phyloP scores from a whole-genome alignment of 2,329 filamentous ascomycete genomes.

The Epicoccum sorghinum region DNA sequence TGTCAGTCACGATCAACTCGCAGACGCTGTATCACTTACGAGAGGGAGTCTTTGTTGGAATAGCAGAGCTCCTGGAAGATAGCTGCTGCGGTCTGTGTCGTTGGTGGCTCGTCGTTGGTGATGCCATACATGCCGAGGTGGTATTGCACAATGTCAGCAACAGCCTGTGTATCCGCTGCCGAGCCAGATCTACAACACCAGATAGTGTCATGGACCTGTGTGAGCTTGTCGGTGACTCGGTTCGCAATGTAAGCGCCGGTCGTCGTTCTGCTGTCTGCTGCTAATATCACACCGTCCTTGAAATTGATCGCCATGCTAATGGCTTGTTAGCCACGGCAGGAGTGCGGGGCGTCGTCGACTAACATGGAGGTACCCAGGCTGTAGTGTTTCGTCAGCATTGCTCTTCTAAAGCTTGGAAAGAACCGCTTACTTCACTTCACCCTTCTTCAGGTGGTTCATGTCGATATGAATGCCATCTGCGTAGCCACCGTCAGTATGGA shows the following conservation, averaged over 20 bases:
- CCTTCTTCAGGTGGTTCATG: conserved; percentile 98
- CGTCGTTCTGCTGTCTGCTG: conserved; percentile 95
- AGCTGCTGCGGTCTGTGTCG: conserved; percentile 91
- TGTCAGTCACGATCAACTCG: conserved; percentile 24
- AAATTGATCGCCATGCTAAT: conserved; percentile 97
- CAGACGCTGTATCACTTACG: conserved; percentile 60
- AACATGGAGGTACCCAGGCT: conserved; percentile 98
- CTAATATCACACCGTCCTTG: conserved; percentile 97
- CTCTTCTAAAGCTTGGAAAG: not conserved
- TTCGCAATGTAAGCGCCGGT: conserved; percentile 99
- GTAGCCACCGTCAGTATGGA: conserved; percentile 34
- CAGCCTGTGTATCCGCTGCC: conserved; percentile 95
- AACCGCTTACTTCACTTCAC: conserved; percentile 89
- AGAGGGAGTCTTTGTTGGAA: conserved; percentile 91
- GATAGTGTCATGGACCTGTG: conserved; percentile 97
- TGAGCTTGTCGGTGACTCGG: conserved; percentile 98
- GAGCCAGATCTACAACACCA: conserved; percentile 99
- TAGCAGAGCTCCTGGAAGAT: conserved; percentile 99
- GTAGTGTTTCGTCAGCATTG: conserved; percentile 32
- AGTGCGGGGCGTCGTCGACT: conserved; percentile 45
- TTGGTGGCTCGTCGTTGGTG: conserved; percentile 86
- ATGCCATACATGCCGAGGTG: conserved; percentile 92
- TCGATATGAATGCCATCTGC: conserved; percentile 98
- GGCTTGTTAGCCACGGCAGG: conserved; percentile 29
- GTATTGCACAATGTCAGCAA: conserved; percentile 97